Percentiles rank a stretch among this genome's conserved stretches.
phyloP scores from a whole-genome alignment of 768 basidiomycete species.

The Mycena rosella region DNA sequence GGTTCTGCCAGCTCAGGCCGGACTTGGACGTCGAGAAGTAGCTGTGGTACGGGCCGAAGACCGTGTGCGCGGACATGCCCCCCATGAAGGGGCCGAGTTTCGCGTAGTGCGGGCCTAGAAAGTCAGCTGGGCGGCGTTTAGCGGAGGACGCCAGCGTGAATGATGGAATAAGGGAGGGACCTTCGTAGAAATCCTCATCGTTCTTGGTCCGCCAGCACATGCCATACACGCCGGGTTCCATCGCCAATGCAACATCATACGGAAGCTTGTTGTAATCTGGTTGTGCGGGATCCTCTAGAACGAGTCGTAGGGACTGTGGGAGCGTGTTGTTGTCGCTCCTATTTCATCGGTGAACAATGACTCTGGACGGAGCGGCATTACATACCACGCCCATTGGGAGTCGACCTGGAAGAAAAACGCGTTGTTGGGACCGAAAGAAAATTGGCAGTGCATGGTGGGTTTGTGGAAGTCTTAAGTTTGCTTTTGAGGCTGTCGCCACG shows the following conservation, averaged over 20 bases:
- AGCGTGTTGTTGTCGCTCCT: slow-evolving; percentile 29
- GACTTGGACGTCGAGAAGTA: slow-evolving; percentile 23
- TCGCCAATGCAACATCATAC: slow-evolving; percentile 21
- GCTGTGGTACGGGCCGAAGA: slow-evolving; percentile 25
- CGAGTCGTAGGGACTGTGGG: slow-evolving; percentile 5
- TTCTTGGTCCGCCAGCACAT: slow-evolving; percentile 21
- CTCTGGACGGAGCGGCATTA: too few species aligned
- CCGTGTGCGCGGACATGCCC: slow-evolving; percentile 3
- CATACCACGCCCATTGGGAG: slow-evolving; percentile 9
- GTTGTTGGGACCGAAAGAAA: slow-evolving; percentile 31
- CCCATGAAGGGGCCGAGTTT: slow-evolving; percentile 20
- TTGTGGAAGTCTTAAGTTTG: neutral
- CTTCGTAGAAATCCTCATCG: slow-evolving; percentile 20
- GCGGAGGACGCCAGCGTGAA: too few species aligned
- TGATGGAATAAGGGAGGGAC: neutral
- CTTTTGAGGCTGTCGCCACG: slow-evolving; percentile 1
- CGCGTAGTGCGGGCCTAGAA: slow-evolving; percentile 20
- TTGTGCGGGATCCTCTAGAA: slow-evolving; percentile 13
- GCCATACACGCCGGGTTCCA: slow-evolving; percentile 27
- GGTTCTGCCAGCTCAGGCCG: slow-evolving; percentile 24
- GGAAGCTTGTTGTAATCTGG: slow-evolving; percentile 16
- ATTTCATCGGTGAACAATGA: neutral
- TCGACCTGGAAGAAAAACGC: slow-evolving; percentile 23
- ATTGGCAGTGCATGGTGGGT: slow-evolving; percentile 21
- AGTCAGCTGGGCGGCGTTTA: neutral